A percentile compares a stretch with the other conserved stretches of the same genome.
These are phyloP conservation scores for Lachnellula cervina DNA, from an alignment of 2,329 filamentous ascomycete genomes.

Conservation along the genomic window DNA sequence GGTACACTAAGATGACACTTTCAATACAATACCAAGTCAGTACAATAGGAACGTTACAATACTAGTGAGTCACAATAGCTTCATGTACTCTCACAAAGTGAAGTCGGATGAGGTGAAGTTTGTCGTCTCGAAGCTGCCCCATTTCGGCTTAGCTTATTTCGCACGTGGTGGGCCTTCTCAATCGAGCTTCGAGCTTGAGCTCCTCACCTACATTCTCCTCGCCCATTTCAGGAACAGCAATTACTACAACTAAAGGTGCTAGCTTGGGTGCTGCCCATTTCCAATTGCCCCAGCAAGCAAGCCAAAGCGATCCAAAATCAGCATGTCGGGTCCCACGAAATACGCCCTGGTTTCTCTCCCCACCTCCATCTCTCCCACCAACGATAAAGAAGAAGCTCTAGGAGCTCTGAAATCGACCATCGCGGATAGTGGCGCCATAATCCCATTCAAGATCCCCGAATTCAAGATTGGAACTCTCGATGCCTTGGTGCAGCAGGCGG, in stretches of 20 bases:
- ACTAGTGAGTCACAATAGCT: background rate
- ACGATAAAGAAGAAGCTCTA: constrained; percentile 76
- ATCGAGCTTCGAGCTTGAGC: constrained; percentile 13
- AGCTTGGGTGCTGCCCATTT: constrained; percentile 9
- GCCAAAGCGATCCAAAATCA: constrained; percentile 10
- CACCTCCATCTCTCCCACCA: constrained; percentile 76
- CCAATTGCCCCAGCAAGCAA: constrained; percentile 3
- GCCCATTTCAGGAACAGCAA: constrained; percentile 1
- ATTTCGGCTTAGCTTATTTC: constrained; percentile 1
- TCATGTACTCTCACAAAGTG: background rate
- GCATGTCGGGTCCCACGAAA: constrained; percentile 39
- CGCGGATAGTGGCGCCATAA: constrained; percentile 68
- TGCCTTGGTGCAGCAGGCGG: constrained; percentile 90
- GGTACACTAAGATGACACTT: background rate
- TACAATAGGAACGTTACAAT: background rate
- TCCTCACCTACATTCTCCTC: constrained; percentile 8
- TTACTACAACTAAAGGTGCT: constrained; percentile 7
- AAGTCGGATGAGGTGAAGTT: background rate
- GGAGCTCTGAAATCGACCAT: constrained; percentile 69
- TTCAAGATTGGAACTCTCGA: constrained; percentile 99
- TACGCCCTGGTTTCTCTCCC: constrained; percentile 91
- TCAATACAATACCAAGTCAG: background rate
- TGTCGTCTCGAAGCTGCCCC: background rate
- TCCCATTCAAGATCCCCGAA: constrained; percentile 77
- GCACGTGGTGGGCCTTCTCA: constrained; percentile 6